Base-by-base conservation (phyloP, 345 rosid genomes). In the Lumnitzera littorea region DNA sequence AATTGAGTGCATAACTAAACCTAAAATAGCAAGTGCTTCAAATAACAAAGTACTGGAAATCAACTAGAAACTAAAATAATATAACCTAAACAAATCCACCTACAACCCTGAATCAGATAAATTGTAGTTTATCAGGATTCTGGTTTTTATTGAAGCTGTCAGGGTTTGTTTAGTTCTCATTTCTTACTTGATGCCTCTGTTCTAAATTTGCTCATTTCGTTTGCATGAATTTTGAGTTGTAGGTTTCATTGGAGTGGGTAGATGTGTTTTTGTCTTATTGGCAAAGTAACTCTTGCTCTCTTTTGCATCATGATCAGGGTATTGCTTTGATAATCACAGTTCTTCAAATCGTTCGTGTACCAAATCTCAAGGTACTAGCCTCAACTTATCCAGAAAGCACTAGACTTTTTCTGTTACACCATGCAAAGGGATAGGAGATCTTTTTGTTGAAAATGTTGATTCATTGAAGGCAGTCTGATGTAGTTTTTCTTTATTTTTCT, bases 301-400 rank as follows among this genome's bases (percentile, higher is more conserved):
- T 27, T 48, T 20, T 51, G 20, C 31, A 27, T 58, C 47, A 55
- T 66, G 62, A 68, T 69, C 79, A 94, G 97, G 99, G 99, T 24
- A 88, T 94, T 61, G 82, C 99, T 55, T 75, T 94, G 75, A 94
- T 90, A 71, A 82, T 88, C 70, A 89, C 96, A 4, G 99, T 94
- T 74, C 99, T 87, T 75, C 99, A 90, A 77, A 88, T 94, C 51
- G 91, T 94, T 65, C 95, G 78, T 7, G 76, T 94, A 15, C 97
- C 99, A 68, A 94, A 94, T 71, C 97, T 94, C 69, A 94, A 94
- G 96, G 97, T 88, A 70, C 74, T 66, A 66, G 24, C 47, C 15
- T 23, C 20, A 59, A 53, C 23, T 64, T 46, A 16, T 46, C 62
- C 60, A 23, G 13, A 23, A 3, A 61, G 29, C 56, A 4, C 24